A percentile compares a stretch with the other conserved stretches of the same genome.
Conservation (phyloP, 2,329 filamentous ascomycete genomes). For the Paecilomyces sp. region DNA sequence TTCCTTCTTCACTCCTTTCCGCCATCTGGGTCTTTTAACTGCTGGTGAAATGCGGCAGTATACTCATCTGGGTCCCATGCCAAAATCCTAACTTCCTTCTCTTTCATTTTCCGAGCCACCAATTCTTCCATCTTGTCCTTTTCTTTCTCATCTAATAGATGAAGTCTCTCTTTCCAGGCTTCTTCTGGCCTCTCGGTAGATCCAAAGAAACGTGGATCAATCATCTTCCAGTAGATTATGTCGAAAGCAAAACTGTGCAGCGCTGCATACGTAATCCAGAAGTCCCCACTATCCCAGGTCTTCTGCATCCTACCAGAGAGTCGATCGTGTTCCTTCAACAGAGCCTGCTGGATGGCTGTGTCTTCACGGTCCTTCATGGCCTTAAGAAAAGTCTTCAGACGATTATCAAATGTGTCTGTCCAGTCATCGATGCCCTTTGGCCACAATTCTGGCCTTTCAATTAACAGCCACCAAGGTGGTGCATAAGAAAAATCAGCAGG, state of each 20-base stretch:
- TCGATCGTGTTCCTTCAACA: conserved; percentile 5
- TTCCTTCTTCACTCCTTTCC: too few relatives aligned
- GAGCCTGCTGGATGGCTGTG: conserved; percentile 3
- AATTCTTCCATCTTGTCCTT: too few relatives aligned
- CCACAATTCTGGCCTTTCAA: conserved; percentile 17
- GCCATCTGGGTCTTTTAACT: too few relatives aligned
- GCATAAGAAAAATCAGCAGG: conserved; percentile 13
- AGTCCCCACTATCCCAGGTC: conserved; percentile 14
- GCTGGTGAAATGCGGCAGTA: too few relatives aligned
- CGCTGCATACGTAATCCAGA: conserved; percentile 11
- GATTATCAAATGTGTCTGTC: conserved; percentile 8
- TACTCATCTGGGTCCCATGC: too few relatives aligned
- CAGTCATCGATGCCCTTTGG: conserved; percentile 11
- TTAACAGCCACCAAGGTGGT: conserved; percentile 17
- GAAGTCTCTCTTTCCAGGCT: too few relatives aligned
- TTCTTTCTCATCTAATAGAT: too few relatives aligned
- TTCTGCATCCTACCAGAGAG: conserved; percentile 12
- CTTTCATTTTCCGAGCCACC: too few relatives aligned
- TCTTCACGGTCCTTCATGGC: conserved; percentile 9
- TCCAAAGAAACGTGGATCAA: background rate
- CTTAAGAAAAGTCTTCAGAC: conserved; percentile 11
- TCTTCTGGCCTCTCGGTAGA: too few relatives aligned
- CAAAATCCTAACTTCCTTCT: too few relatives aligned
- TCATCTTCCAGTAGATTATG: conserved; percentile 1
- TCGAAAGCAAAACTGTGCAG: conserved; percentile 11